Evolutionary conservation across 768 basidiomycete species (phyloP).

Genomic region (Naganishia kalamii): DNA sequence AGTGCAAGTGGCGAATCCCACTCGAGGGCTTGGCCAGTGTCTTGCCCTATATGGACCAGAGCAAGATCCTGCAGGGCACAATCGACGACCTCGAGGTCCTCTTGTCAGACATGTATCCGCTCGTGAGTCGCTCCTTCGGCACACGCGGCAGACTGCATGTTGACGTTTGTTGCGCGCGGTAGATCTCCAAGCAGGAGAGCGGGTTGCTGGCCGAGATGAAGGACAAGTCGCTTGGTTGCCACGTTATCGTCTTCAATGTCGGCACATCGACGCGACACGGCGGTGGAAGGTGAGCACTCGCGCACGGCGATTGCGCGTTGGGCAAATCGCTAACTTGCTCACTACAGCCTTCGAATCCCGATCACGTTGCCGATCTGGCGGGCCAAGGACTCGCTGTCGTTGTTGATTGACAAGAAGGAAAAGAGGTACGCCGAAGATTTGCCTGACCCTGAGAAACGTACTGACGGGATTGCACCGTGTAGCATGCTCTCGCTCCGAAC

Average conservation of each 20-base stretch:
- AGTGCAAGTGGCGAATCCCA: constrained; percentile 55
- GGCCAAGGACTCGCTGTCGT: constrained; percentile 72
- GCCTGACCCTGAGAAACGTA: neutral
- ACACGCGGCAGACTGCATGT: neutral
- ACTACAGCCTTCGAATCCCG: constrained; percentile 45
- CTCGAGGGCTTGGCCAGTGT: constrained; percentile 78
- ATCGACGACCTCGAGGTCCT: constrained; percentile 59
- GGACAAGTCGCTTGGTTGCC: constrained; percentile 52
- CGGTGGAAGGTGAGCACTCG: too few relatives aligned
- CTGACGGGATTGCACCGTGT: neutral
- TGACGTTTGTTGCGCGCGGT: neutral
- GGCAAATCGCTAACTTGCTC: neutral
- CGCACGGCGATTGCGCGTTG: constrained; percentile 49
- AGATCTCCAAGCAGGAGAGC: constrained; percentile 57
- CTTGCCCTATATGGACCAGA: constrained; percentile 68
- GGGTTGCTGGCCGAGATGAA: constrained; percentile 57
- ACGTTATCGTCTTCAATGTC: constrained; percentile 61
- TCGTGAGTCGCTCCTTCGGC: constrained; percentile 39
- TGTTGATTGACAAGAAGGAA: constrained; percentile 95
- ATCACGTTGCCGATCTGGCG: constrained; percentile 94
- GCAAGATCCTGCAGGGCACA: constrained; percentile 58
- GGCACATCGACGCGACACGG: constrained; percentile 47
- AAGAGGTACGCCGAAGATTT: constrained; percentile 61
- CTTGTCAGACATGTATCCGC: constrained; percentile 71
- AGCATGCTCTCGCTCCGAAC: constrained; percentile 82